Conservation (phyloP, 257 asterid genomes). For the Eustoma russellianum region DNA sequence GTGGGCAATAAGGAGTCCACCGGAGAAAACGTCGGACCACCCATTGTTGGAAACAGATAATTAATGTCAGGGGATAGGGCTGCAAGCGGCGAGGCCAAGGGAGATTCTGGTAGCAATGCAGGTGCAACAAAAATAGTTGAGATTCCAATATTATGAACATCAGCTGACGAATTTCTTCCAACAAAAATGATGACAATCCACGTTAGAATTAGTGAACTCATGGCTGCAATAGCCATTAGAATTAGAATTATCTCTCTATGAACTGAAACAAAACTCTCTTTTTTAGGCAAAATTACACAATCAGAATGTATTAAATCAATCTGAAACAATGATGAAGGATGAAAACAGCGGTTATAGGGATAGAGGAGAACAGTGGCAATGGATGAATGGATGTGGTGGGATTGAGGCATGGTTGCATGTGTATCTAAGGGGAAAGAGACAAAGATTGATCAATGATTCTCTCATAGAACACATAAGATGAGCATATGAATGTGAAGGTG, state of each 20-base stretch:
- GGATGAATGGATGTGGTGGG: conserved; percentile 3
- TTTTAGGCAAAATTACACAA: background rate
- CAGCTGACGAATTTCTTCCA: conserved; percentile 11
- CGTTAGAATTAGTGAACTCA: conserved; percentile 15
- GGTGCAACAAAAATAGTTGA: conserved; percentile 87
- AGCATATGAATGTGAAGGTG: conserved; percentile 30
- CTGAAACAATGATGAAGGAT: background rate
- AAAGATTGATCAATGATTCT: conserved; percentile 38
- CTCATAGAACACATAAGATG: conserved; percentile 34
- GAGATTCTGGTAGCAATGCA: conserved; percentile 52
- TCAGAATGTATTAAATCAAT: background rate
- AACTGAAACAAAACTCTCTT: conserved; percentile 10
- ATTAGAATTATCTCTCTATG: conserved; percentile 10
- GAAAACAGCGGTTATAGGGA: conserved; percentile 5
- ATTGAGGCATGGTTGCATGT: conserved; percentile 41
- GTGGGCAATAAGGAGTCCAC: conserved; percentile 52
- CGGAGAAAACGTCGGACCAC: conserved; percentile 66
- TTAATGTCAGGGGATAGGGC: conserved; percentile 63
- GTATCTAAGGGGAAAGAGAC: conserved; percentile 27
- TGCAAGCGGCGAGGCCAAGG: conserved; percentile 38
- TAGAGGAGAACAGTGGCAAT: conserved; percentile 14
- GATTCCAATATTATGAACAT: conserved; percentile 21
- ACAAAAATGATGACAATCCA: conserved; percentile 17
- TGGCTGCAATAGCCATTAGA: conserved; percentile 37
- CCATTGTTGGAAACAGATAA: conserved; percentile 70